Base-by-base conservation (phyloP, 2,329 filamentous ascomycete genomes). In the Bimuria novae-zelandiae region DNA sequence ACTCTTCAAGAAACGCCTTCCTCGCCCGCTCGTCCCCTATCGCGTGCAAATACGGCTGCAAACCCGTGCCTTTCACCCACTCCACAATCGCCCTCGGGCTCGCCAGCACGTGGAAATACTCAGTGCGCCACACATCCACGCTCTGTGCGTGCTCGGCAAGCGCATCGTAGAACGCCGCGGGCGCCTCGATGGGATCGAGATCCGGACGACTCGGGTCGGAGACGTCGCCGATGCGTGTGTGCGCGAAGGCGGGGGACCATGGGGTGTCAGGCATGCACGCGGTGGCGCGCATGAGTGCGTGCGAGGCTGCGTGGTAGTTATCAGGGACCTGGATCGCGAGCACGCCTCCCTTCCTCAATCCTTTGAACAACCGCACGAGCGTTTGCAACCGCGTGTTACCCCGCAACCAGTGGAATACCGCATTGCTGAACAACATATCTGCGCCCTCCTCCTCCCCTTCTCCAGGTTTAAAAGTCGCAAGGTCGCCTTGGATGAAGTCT, bases 371-470 rank as follows among this genome's bases (percentile, higher is more conserved):
- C 0, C 73, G 68, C 8, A 64, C 68, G 4, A 86, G 69, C 1
- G 78, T 72, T 0, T 70, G 66, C 6, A 86, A 71, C 0, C 82
- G 80, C 0, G 75, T 62, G 0, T 64, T 59, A 1, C 54, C 55
- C 0, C 76, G 72, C 3, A 86, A 68, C 84, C 84, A 86, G 51
- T 86, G 84, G 52, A 85, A 79, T 1, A 82, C 81, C 0, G 84
- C 83, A 52, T 85, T 86, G 41, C 77, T 79, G 61, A 83, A 84
- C 42, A 83, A 66, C 0, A 86, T 62, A 37, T 69, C 58, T 0
- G 56, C 49, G 7, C 14, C n/a, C 0, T 16, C 53, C 7, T 76
- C 73, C 0, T 54, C 50, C 10, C 10, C 25, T 27, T 6, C 25
- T 10, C 5, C 25, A 10, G n/a, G n/a, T n/a, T n/a, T n/a, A 57